A percentile compares a stretch with the other conserved stretches of the same genome.
These are phyloP conservation scores for Exophiala sp. DNA, from an alignment of 2,329 filamentous ascomycete genomes.

Conservation along the genomic window DNA sequence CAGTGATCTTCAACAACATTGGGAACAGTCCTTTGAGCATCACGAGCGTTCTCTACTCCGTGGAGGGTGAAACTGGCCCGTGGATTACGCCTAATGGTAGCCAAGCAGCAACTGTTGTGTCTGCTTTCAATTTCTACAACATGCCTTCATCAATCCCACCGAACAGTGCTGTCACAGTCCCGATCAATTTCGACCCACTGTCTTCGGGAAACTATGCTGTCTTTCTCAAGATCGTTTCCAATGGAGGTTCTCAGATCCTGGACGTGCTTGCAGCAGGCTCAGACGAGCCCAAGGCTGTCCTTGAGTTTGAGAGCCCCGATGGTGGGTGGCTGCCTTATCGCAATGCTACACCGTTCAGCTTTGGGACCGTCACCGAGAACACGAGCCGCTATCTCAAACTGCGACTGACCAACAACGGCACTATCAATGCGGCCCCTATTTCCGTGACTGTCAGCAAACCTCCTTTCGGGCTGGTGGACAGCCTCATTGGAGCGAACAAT, in stretches of 20 bases:
- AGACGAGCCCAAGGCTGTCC: constrained; percentile 46
- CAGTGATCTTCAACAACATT: constrained; percentile 38
- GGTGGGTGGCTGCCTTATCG: constrained; percentile 52
- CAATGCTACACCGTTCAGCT: constrained; percentile 46
- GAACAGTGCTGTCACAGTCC: constrained; percentile 26
- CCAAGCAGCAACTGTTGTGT: constrained; percentile 8
- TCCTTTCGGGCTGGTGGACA: constrained; percentile 53
- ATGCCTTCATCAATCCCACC: constrained; percentile 22
- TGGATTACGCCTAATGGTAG: constrained; percentile 23
- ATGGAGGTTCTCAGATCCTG: constrained; percentile 51
- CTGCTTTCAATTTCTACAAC: constrained; percentile 23
- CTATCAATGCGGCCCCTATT: constrained; percentile 47
- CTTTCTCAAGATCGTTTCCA: constrained; percentile 48
- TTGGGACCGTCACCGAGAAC: constrained; percentile 56
- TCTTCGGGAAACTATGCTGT: constrained; percentile 48
- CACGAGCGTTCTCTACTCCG: constrained; percentile 20
- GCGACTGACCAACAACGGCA: constrained; percentile 54
- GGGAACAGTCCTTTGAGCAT: constrained; percentile 38
- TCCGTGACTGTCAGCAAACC: constrained; percentile 60
- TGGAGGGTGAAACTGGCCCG: constrained; percentile 17
- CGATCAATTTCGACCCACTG: constrained; percentile 36
- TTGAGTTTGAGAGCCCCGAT: constrained; percentile 56
- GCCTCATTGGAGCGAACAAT: constrained; percentile 53
- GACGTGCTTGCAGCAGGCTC: constrained; percentile 51
- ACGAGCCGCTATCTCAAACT: constrained; percentile 48